Percentiles rank a stretch among this genome's conserved stretches.
Evolutionary conservation across 202 grass and related monocot genomes (phyloP).

Genomic region (Hordeum pubiflorum): DNA sequence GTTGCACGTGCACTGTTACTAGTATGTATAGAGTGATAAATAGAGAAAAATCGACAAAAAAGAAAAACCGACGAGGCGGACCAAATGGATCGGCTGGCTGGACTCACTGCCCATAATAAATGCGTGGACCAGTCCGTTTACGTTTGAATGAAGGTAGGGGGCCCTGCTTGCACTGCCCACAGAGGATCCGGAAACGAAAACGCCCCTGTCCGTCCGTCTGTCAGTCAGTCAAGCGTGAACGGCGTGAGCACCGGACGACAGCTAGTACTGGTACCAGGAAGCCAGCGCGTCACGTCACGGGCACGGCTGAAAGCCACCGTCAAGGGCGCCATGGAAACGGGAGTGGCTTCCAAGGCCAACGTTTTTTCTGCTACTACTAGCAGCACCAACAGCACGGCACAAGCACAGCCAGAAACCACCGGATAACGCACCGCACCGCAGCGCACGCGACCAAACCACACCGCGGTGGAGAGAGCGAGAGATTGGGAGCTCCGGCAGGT

Average conservation of each 20-base stretch:
- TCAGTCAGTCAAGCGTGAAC: not conserved
- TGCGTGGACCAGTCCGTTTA: too few species aligned
- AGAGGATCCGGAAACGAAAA: not conserved
- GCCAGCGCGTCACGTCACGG: not conserved
- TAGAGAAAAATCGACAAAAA: too few species aligned
- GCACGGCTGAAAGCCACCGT: not conserved
- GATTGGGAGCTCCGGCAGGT: not conserved
- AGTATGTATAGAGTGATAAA: too few species aligned
- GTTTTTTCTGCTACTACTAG: not conserved
- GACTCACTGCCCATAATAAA: too few species aligned
- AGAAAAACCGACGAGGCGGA: too few species aligned
- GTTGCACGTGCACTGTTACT: too few species aligned
- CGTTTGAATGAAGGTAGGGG: too few species aligned
- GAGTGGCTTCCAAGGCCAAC: constrained; percentile 2
- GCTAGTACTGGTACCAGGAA: not conserved
- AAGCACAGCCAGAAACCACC: not conserved
- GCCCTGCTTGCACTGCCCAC: not conserved
- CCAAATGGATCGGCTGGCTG: too few species aligned
- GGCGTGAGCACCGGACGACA: not conserved
- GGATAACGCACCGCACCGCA: not conserved
- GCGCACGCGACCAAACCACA: not conserved
- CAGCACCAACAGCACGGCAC: not conserved
- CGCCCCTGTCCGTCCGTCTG: not conserved
- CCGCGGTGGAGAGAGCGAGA: not conserved
- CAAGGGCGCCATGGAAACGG: not conserved